Evolutionary conservation across 345 rosid genomes (phyloP).

Genomic region (Excoecaria agallocha): DNA sequence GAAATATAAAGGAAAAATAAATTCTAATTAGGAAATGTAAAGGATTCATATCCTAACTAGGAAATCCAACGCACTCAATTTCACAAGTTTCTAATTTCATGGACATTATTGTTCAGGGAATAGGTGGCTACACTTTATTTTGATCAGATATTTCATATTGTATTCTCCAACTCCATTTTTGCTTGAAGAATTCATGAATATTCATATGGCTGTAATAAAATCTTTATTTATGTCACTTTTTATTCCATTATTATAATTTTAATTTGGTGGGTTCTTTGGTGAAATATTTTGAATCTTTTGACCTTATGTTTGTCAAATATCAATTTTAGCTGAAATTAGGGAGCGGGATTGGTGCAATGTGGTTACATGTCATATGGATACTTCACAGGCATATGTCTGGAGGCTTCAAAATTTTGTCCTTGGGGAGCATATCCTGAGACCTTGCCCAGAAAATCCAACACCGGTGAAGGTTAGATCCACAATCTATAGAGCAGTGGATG

Average conservation of each 20-base stretch:
- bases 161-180: not conserved
- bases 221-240: not conserved
- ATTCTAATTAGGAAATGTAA: too few species aligned
- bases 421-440: constrained; percentile 91
- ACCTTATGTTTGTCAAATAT: constrained; percentile 12
- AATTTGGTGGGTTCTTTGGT: not conserved
- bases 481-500: not conserved
- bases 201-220: constrained; percentile 9
- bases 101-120: too few species aligned
- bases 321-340: constrained; percentile 81
- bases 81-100: too few species aligned
- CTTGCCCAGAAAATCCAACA: constrained; percentile 77
- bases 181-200: not conserved
- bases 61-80: too few species aligned
- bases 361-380: constrained; percentile 91
- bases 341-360: constrained; percentile 99
- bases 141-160: not conserved
- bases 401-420: constrained; percentile 98
- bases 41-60: too few species aligned
- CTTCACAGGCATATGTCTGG: constrained; percentile 91
- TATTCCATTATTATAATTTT: not conserved
- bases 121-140: not conserved
- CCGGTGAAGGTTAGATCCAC: constrained; percentile 69
- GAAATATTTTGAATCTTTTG: not conserved
- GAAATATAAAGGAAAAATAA: too few species aligned